Conservation (phyloP, 495 filamentous ascomycete species). For the Hyaloscypha variabilis region DNA sequence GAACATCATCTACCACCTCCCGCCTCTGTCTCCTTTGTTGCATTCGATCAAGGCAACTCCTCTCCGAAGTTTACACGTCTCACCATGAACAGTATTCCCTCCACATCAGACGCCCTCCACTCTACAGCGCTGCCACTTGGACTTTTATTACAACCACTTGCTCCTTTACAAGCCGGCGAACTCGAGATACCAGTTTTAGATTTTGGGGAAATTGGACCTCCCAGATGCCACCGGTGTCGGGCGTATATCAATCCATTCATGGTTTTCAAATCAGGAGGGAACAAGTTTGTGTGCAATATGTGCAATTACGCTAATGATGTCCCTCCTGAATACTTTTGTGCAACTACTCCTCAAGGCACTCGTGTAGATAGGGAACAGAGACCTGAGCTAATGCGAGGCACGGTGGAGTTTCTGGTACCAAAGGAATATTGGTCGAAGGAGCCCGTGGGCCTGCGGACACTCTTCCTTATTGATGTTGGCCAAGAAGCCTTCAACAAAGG, state of each 20-base stretch:
- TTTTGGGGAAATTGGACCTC: constrained; percentile 90
- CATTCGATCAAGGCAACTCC: constrained; percentile 93
- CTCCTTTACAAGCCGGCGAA: constrained; percentile 82
- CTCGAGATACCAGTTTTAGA: constrained; percentile 88
- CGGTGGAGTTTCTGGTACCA: constrained; percentile 93
- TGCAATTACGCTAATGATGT: constrained; percentile 98
- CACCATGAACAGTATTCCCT: constrained; percentile 89
- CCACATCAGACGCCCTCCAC: constrained; percentile 75
- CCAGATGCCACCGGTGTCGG: constrained; percentile 89
- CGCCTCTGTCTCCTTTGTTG: constrained; percentile 86
- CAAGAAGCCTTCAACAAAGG: constrained; percentile 88
- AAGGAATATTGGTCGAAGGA: constrained; percentile 99
- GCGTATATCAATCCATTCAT: constrained; percentile 99
- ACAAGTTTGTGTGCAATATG: constrained; percentile 98
- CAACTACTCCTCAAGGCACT: constrained; percentile 82
- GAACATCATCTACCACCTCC: constrained; percentile 89
- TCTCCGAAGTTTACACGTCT: constrained; percentile 93
- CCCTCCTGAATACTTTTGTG: constrained; percentile 86
- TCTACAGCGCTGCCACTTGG: constrained; percentile 84
- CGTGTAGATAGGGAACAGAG: constrained; percentile 87
- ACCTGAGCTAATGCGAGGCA: constrained; percentile 87
- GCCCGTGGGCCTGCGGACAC: constrained; percentile 81
- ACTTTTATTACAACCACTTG: constrained; percentile 86
- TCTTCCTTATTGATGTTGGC: constrained; percentile 92
- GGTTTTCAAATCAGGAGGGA: constrained; percentile 92